A percentile compares a stretch with the other conserved stretches of the same genome.
Conservation (phyloP, 768 basidiomycete species). For the Macrolepiota fuliginosa region DNA sequence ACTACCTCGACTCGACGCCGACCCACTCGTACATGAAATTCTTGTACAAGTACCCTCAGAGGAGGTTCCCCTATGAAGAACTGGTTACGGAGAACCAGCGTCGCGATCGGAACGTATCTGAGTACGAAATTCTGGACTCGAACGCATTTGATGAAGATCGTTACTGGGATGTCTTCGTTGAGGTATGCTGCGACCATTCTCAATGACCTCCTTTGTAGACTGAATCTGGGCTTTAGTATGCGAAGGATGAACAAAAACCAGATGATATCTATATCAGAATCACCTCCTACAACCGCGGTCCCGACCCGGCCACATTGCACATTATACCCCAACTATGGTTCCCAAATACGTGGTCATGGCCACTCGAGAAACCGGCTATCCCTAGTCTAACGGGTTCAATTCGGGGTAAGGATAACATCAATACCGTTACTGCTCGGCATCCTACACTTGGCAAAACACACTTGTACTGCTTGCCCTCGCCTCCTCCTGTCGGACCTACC, state of each 20-base stretch:
- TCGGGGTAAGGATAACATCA: slow-evolving; percentile 45
- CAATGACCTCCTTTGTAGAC: background rate
- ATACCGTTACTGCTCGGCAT: slow-evolving; percentile 71
- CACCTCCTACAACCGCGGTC: slow-evolving; percentile 95
- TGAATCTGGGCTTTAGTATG: slow-evolving; percentile 58
- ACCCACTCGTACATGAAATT: slow-evolving; percentile 99
- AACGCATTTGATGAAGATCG: slow-evolving; percentile 88
- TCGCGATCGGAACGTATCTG: slow-evolving; percentile 80
- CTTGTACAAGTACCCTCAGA: slow-evolving; percentile 97
- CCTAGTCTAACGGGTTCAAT: slow-evolving; percentile 58
- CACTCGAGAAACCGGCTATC: slow-evolving; percentile 59
- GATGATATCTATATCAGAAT: slow-evolving; percentile 91
- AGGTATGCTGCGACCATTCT: slow-evolving; percentile 52
- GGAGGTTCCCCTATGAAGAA: slow-evolving; percentile 89
- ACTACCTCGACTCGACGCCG: slow-evolving; percentile 97
- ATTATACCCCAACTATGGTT: slow-evolving; percentile 97
- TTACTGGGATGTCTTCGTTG: slow-evolving; percentile 99
- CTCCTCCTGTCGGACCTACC: slow-evolving; percentile 79
- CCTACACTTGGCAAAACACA: slow-evolving; percentile 71
- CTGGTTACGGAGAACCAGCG: slow-evolving; percentile 83
- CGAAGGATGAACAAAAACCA: slow-evolving; percentile 92
- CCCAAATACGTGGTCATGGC: slow-evolving; percentile 99
- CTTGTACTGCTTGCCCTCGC: slow-evolving; percentile 88
- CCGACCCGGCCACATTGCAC: slow-evolving; percentile 91
- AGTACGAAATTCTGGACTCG: slow-evolving; percentile 93